A percentile compares a stretch with the other conserved stretches of the same genome.
phyloP scores from a whole-genome alignment of 2,329 filamentous ascomycete genomes.

The Penicillium sp. region DNA sequence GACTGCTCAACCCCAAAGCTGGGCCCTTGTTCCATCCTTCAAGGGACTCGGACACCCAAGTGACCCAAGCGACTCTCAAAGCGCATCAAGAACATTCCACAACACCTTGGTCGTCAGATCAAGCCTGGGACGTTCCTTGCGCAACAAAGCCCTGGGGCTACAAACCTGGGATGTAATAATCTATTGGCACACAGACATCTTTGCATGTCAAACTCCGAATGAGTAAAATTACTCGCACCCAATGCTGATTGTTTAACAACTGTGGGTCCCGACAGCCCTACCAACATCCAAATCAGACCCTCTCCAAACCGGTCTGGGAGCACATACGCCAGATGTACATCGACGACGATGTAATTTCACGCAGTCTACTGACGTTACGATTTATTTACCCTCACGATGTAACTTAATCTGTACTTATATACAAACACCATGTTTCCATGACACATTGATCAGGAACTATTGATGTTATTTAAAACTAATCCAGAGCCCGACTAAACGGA shows the following conservation, averaged over 20 bases:
- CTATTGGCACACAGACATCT: background rate
- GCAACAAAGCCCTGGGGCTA: background rate
- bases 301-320: background rate
- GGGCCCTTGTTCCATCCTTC: background rate
- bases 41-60: background rate
- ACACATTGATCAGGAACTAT: background rate
- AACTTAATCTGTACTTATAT: background rate
- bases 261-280: background rate
- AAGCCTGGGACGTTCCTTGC: background rate
- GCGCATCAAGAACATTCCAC: background rate
- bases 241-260: background rate
- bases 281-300: background rate
- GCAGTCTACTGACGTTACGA: background rate
- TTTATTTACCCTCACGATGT: constrained; percentile 5
- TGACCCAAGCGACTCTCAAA: background rate
- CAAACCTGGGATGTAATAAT: background rate
- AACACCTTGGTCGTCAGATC: too few relatives aligned
- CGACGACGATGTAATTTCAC: background rate
- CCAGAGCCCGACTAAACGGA: background rate
- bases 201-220: background rate
- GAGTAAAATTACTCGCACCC: background rate
- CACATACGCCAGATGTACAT: background rate
- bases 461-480: background rate
- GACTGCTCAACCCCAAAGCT: background rate
- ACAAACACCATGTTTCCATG: constrained; percentile 1